Evolutionary conservation across 2,329 filamentous ascomycete species (phyloP).

Genomic region (Spiromastix sp.): DNA sequence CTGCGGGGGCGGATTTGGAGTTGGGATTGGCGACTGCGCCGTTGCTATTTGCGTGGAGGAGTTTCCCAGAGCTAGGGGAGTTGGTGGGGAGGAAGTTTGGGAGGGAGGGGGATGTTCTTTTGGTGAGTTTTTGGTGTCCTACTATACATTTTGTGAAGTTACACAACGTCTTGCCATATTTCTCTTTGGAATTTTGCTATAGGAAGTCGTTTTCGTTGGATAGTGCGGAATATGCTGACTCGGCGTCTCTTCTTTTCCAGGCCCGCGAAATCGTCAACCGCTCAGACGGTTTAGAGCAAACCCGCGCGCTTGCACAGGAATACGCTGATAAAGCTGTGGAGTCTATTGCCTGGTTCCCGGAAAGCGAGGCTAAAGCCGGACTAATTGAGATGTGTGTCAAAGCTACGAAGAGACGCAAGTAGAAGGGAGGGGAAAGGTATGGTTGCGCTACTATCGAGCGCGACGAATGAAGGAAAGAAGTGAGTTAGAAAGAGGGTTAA

Average conservation of each 20-base stretch:
- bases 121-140: constrained; percentile 48
- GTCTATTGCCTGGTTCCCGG: constrained; percentile 74
- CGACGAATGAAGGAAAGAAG: background rate
- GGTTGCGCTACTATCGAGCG: background rate
- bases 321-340: constrained; percentile 81
- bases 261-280: constrained; percentile 74
- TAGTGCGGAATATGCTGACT: too few species aligned
- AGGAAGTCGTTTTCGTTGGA: background rate
- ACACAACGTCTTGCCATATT: background rate
- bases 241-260: constrained; percentile 41
- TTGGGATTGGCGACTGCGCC: constrained; percentile 89
- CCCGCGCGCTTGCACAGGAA: constrained; percentile 76
- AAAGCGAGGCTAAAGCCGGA: constrained; percentile 89
- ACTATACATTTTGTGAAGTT: background rate
- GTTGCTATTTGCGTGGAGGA: constrained; percentile 89
- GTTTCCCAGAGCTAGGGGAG: constrained; percentile 69
- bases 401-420: constrained; percentile 82
- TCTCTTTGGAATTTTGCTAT: background rate
- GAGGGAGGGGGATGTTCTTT: constrained; percentile 70
- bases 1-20: constrained; percentile 86
- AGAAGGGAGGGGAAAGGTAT: constrained; percentile 3
- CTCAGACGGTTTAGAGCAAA: constrained; percentile 86
- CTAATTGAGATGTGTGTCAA: constrained; percentile 90
- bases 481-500: background rate
- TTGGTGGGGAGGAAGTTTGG: constrained; percentile 88